Percentiles rank a stretch among this genome's conserved stretches.
Evolutionary conservation across 2,329 filamentous ascomycete genomes (phyloP).

Genomic region (Paracoccidioides brasiliensis): DNA sequence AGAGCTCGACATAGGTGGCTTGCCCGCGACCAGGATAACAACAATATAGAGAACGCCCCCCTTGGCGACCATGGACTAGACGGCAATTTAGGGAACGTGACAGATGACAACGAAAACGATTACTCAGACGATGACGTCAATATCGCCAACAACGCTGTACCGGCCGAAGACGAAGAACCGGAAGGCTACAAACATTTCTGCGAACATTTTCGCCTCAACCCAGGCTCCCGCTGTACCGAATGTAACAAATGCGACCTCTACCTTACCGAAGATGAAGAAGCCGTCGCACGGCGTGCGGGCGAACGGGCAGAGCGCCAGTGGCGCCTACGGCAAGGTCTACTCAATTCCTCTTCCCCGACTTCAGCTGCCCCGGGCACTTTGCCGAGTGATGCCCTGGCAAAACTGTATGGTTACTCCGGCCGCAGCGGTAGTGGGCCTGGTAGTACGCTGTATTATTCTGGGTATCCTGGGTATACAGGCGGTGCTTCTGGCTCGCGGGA

Average conservation of each 20-base stretch:
- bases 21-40: background rate
- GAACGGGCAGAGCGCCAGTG: conserved; percentile 60
- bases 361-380: conserved; percentile 7
- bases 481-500: conserved; percentile 11
- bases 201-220: conserved; percentile 78
- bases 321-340: conserved; percentile 48
- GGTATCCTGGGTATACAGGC: conserved; percentile 5
- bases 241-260: conserved; percentile 70
- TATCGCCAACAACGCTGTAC: conserved; percentile 10
- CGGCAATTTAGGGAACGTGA: background rate
- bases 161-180: conserved; percentile 29
- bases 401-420: conserved; percentile 14
- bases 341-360: conserved; percentile 5
- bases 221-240: conserved; percentile 60
- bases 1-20: background rate
- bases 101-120: background rate
- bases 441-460: background rate
- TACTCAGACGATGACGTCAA: background rate
- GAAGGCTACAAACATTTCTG: conserved; percentile 92
- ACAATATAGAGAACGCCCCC: conserved; percentile 13
- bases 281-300: conserved; percentile 54
- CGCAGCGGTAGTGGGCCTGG: conserved; percentile 9
- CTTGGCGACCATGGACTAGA: conserved; percentile 31
- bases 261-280: conserved; percentile 58
- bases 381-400: conserved; percentile 10